Percentiles rank a stretch among this genome's conserved stretches.
Conservation (phyloP, 345 rosid species). For the Populus deltoides region DNA sequence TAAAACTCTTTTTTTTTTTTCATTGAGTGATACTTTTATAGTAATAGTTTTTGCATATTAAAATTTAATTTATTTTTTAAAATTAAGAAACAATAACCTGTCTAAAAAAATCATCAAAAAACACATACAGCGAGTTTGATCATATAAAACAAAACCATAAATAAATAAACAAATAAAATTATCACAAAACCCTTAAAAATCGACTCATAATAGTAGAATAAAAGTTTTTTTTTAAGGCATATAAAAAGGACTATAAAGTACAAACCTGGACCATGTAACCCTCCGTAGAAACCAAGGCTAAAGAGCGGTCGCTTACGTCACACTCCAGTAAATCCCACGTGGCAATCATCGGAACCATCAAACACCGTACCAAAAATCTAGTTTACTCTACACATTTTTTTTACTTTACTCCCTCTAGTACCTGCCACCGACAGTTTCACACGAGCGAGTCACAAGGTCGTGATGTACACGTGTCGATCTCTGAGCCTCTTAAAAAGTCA, state of each 20-base stretch:
- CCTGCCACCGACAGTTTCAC: constrained; percentile 44
- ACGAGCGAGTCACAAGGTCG: constrained; percentile 30
- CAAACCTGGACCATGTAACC: not conserved
- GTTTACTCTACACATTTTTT: not conserved
- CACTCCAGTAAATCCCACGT: not conserved
- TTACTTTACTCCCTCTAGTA: not conserved
- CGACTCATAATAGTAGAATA: not conserved
- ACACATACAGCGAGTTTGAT: too few relatives aligned
- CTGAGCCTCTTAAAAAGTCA: not conserved
- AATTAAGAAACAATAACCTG: too few relatives aligned
- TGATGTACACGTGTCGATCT: constrained; percentile 10
- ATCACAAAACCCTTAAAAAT: too few relatives aligned
- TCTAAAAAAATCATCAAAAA: too few relatives aligned
- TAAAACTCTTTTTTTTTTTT: too few relatives aligned
- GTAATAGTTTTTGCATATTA: too few relatives aligned
- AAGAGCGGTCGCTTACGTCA: not conserved
- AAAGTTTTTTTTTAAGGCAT: not conserved
- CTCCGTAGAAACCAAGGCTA: not conserved
- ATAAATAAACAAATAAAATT: too few relatives aligned
- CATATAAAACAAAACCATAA: too few relatives aligned
- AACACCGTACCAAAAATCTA: not conserved
- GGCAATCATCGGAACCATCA: constrained; percentile 5
- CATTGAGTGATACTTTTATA: too few relatives aligned
- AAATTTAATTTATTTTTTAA: too few relatives aligned
- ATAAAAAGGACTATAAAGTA: not conserved